Percentiles rank a stretch among this genome's conserved stretches.
Evolutionary conservation across 306 rosid species (phyloP).

Genomic region (Leucaena leucocephala): DNA sequence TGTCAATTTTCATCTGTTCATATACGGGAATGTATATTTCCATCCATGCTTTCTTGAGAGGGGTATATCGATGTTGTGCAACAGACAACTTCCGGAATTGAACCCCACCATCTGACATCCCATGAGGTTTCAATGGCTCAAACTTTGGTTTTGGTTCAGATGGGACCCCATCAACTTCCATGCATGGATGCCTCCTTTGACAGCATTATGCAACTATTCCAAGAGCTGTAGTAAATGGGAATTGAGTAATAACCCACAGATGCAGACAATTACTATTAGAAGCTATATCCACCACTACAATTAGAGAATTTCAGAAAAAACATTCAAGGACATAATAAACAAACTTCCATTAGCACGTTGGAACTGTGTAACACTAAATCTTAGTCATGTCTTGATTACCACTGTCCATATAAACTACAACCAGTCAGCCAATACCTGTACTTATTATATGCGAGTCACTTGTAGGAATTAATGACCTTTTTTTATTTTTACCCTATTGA

Average conservation of each 20-base stretch:
- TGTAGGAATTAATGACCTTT: no score
- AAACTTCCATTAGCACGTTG: background rate
- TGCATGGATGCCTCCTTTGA: conserved; percentile 57
- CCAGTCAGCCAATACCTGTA: background rate
- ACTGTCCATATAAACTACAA: background rate
- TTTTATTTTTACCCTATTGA: no score
- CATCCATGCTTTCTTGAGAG: conserved; percentile 91
- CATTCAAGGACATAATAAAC: background rate
- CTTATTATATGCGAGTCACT: background rate
- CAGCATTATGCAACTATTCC: conserved; percentile 52
- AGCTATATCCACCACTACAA: conserved; percentile 11
- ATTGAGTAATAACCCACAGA: background rate
- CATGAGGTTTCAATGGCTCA: conserved; percentile 80
- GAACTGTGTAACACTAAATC: background rate
- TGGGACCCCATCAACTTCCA: conserved; percentile 61
- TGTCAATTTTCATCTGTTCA: conserved; percentile 80
- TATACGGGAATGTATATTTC: conserved; percentile 76
- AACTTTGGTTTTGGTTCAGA: conserved; percentile 57
- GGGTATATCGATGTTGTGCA: conserved; percentile 80
- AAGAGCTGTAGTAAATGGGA: conserved; percentile 5
- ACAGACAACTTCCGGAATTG: conserved; percentile 79
- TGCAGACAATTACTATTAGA: background rate
- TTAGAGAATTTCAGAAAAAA: background rate
- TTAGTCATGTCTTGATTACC: background rate
- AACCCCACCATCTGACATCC: conserved; percentile 77